These are phyloP conservation scores for Pseudonitzschia multistriata DNA, from an alignment of 108 stramenopile genomes.

Conservation along the genomic window DNA sequence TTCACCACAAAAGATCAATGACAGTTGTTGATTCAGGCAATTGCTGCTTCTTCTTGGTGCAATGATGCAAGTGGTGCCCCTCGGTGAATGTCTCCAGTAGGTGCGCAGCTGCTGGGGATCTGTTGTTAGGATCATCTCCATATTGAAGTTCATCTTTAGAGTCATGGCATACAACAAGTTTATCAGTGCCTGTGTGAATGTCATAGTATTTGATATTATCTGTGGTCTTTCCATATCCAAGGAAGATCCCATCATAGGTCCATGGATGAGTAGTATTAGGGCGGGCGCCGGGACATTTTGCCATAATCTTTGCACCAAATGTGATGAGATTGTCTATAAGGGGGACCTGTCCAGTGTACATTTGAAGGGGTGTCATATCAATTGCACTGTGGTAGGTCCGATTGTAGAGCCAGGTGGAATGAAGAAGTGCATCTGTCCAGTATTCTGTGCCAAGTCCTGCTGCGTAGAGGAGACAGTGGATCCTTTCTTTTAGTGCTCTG, in stretches of 20 bases:
- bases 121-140: neutral
- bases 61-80: too few species aligned
- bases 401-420: conserved; percentile 21
- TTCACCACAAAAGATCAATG: too few species aligned
- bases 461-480: conserved; percentile 14
- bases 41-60: too few species aligned
- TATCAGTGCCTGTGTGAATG: neutral
- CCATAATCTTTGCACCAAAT: conserved; percentile 5
- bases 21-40: too few species aligned
- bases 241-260: conserved; percentile 15
- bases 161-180: neutral
- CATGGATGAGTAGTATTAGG: neutral
- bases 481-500: conserved; percentile 1
- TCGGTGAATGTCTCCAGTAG: neutral
- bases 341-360: conserved; percentile 1
- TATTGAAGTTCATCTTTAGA: conserved; percentile 18
- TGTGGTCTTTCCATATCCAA: conserved; percentile 9
- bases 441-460: conserved; percentile 12
- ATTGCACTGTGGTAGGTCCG: conserved; percentile 8
- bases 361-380: neutral
- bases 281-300: neutral
- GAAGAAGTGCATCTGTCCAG: conserved; percentile 14
- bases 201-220: conserved; percentile 14
- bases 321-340: conserved; percentile 10
- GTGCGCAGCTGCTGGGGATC: conserved; percentile 10